Conservation (phyloP, 495 filamentous ascomycete species). For the Penicillium waksmanii region DNA sequence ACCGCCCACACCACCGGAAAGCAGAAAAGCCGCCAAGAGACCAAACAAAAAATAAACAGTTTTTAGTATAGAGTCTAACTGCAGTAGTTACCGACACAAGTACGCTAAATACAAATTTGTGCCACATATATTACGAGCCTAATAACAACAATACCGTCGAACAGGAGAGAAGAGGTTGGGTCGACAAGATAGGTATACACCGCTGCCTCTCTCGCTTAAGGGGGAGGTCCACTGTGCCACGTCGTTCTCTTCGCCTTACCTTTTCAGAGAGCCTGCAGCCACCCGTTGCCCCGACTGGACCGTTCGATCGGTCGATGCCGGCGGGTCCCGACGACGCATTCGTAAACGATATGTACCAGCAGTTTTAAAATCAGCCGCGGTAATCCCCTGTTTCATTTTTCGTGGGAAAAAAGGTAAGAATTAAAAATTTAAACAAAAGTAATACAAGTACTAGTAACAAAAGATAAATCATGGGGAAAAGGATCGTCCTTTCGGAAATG, state of each 20-base stretch:
- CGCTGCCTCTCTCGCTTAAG: slow-evolving; percentile 4
- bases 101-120: no score
- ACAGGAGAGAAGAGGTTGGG: neutral
- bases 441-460: no score
- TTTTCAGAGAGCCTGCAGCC: slow-evolving; percentile 27
- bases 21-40: neutral
- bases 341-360: neutral
- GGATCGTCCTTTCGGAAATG: neutral
- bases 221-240: slow-evolving; percentile 17
- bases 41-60: neutral
- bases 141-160: neutral
- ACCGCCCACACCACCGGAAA: neutral
- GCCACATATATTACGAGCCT: neutral
- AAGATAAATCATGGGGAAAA: neutral
- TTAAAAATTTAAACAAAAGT: no score
- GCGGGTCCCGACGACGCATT: slow-evolving; percentile 12
- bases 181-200: neutral
- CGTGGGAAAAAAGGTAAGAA: no score
- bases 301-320: slow-evolving; percentile 16
- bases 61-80: neutral
- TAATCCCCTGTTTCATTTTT: neutral
- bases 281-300: slow-evolving; percentile 23
- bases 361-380: slow-evolving; percentile 1
- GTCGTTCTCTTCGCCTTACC: slow-evolving; percentile 22
- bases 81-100: neutral